Conservation (phyloP, 306 rosid genomes). For the Acacia crassicarpa region DNA sequence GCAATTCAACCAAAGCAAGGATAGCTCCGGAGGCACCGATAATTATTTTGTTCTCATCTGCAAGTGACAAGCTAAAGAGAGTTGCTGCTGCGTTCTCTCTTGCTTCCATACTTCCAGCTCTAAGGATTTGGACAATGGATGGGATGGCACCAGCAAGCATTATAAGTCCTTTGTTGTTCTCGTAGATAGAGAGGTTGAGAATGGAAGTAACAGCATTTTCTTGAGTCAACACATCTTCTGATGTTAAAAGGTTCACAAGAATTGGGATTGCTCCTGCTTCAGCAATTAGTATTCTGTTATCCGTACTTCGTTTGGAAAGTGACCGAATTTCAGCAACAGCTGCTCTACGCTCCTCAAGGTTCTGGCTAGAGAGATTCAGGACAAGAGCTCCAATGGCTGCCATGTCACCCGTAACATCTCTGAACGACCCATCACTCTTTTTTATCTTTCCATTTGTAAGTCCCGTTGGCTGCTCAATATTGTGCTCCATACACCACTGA, state of each 20-base stretch:
- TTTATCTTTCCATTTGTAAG: constrained; percentile 82
- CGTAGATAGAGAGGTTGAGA: constrained; percentile 90
- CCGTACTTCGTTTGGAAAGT: constrained; percentile 93
- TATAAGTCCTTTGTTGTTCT: constrained; percentile 87
- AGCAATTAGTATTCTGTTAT: constrained; percentile 86
- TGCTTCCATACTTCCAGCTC: constrained; percentile 92
- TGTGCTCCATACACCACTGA: constrained; percentile 82
- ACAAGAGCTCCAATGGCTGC: constrained; percentile 73
- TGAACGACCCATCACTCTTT: constrained; percentile 86
- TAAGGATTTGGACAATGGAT: constrained; percentile 88
- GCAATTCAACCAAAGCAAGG: constrained; percentile 84
- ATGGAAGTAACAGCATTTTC: constrained; percentile 94
- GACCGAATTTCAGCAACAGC: constrained; percentile 83
- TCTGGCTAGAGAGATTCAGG: constrained; percentile 68
- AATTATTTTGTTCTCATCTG: constrained; percentile 91
- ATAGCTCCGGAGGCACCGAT: constrained; percentile 96
- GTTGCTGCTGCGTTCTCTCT: constrained; percentile 97
- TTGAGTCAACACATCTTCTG: constrained; percentile 72
- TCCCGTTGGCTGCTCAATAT: constrained; percentile 83
- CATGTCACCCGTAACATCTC: constrained; percentile 83
- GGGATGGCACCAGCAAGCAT: constrained; percentile 98
- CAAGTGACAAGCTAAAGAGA: constrained; percentile 89
- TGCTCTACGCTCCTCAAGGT: constrained; percentile 65
- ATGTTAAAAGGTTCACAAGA: constrained; percentile 77
- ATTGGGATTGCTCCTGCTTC: constrained; percentile 93